phyloP scores from a whole-genome alignment of 768 basidiomycete species.

The Lactarius psammicola region DNA sequence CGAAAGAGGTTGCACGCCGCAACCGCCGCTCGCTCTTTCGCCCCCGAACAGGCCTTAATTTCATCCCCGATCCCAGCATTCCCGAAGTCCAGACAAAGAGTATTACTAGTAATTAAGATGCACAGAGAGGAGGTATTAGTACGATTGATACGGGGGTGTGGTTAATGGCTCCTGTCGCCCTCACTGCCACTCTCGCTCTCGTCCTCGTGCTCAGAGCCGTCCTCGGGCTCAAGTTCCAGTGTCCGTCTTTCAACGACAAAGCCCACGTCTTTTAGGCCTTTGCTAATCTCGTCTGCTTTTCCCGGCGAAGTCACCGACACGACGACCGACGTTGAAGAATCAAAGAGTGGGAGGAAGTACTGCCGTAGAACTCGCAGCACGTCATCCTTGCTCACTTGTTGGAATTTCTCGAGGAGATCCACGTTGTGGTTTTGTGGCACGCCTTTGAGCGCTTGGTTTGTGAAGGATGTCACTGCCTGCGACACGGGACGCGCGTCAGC shows the following conservation, averaged over 20 bases:
- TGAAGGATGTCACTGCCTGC: slow-evolving; percentile 80
- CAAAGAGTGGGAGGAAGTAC: slow-evolving; percentile 85
- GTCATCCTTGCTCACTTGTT: slow-evolving; percentile 76
- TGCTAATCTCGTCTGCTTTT: slow-evolving; percentile 69
- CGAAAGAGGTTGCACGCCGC: no score
- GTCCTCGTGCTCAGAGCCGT: slow-evolving; percentile 40
- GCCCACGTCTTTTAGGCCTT: slow-evolving; percentile 62
- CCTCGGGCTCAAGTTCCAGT: slow-evolving; percentile 60
- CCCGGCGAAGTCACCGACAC: slow-evolving; percentile 82
- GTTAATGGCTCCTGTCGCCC: slow-evolving; percentile 1
- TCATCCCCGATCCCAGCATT: not conserved
- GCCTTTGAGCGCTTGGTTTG: slow-evolving; percentile 88
- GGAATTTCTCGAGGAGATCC: slow-evolving; percentile 73
- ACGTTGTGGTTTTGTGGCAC: slow-evolving; percentile 72
- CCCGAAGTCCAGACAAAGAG: not conserved
- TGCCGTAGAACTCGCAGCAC: slow-evolving; percentile 65
- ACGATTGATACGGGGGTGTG: not conserved
- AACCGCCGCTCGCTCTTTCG: no score
- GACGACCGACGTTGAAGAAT: slow-evolving; percentile 68
- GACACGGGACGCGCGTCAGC: not conserved
- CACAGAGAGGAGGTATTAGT: not conserved
- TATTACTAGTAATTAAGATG: slow-evolving; percentile 14
- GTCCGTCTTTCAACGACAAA: slow-evolving; percentile 75
- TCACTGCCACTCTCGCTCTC: slow-evolving; percentile 39
- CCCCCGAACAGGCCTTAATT: no score